Conservation (phyloP, 2,329 filamentous ascomycete species). For the Pseudocercospora fuligena region DNA sequence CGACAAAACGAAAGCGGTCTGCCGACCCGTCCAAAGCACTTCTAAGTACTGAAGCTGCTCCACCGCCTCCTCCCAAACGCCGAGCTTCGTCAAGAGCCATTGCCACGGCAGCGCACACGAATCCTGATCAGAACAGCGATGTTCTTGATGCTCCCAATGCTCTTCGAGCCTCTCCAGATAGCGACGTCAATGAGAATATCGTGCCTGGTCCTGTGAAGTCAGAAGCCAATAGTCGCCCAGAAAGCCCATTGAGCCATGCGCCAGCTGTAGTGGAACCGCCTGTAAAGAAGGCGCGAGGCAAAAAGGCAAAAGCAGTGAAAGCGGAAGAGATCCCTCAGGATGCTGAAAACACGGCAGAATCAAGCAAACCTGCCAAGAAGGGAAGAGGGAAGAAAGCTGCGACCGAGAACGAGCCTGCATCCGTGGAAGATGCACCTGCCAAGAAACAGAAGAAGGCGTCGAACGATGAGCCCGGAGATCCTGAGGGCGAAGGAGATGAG, state of each 20-base stretch:
- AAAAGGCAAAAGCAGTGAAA: slow-evolving; percentile 29
- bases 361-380: slow-evolving; percentile 20
- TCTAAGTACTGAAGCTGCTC: slow-evolving; percentile 1
- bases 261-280: slow-evolving; percentile 40
- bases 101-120: slow-evolving; percentile 26
- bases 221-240: slow-evolving; percentile 29
- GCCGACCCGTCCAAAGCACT: slow-evolving; percentile 16
- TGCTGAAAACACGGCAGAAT: slow-evolving; percentile 22
- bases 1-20: slow-evolving; percentile 35
- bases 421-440: slow-evolving; percentile 18
- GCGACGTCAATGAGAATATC: slow-evolving; percentile 40
- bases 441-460: slow-evolving; percentile 35
- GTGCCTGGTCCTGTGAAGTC: slow-evolving; percentile 34
- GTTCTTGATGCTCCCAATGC: slow-evolving; percentile 50
- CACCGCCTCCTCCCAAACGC: slow-evolving; percentile 21
- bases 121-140: slow-evolving; percentile 44
- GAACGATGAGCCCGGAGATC: slow-evolving; percentile 45
- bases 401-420: slow-evolving; percentile 19
- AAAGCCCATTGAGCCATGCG: slow-evolving; percentile 43
- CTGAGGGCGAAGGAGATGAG: slow-evolving; percentile 59
- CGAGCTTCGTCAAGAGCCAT: slow-evolving; percentile 20
- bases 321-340: slow-evolving; percentile 17
- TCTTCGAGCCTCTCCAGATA: slow-evolving; percentile 51
- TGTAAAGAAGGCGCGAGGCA: slow-evolving; percentile 17
- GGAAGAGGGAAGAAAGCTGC: slow-evolving; percentile 27